Evolutionary conservation across 177 flowering plant genomes (phyloP), one percentile per base, ranked within the genome.

Genomic region (Vitis hybrid): DNA sequence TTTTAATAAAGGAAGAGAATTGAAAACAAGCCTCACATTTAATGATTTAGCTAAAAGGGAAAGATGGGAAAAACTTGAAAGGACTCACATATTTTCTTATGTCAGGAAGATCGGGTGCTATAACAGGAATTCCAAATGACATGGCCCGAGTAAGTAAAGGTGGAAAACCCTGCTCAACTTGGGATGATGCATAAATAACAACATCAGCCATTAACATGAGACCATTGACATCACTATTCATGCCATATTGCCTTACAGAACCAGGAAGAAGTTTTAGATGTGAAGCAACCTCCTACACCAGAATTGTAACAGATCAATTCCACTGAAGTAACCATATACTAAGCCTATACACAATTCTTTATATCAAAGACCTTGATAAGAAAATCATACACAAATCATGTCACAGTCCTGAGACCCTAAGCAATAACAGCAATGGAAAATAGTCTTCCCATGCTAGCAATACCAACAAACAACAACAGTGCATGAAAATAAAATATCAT

Each of bases 101-200:
- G 64, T 82, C 80, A 55, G 93, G 86, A 81, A 82, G 78, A 82
- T 94, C 94, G 67, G 97, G 97, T 55, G 85, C 88, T 69, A 94
- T 60, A 30, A 94, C 62, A 48, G 99, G 99, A 57, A 90, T 82
- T 58, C 82, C 92, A 78, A 90, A 91, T 52, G 93, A 82, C 99
- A 96, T 94, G 65, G 98, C 95, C 73, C 97, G 85, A 35, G 80
- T 78, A 67, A 96, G 82, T 56, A 96, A 78, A 59, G 97, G 82
- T 73, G 99, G 97, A 76, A 96, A 92, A 57, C 90, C 93, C 73
- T 92, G 97, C 67, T 86, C 94, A 66, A 87, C 87, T 81, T 90
- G 95, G 72, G 90, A 85, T 67, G 99, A 91, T 40, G 84, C 93
- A 83, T 93, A 94, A 6, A 96, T 82, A 74, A 90, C 89, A 75